Evolutionary conservation across 495 filamentous ascomycete genomes (phyloP).

Genomic region (Stereocaulon alpinum): DNA sequence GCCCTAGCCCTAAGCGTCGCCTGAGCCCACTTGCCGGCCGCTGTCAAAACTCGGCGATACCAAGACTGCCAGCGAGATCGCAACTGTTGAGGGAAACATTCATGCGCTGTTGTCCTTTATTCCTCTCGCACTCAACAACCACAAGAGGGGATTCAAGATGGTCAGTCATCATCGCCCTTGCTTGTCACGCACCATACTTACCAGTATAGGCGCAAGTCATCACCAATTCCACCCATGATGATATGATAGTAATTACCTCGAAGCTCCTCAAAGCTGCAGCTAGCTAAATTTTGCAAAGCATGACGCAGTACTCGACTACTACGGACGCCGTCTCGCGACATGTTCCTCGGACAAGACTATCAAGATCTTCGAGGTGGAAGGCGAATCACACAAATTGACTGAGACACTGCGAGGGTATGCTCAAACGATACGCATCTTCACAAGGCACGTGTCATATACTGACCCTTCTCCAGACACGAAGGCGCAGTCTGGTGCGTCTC

Average conservation of each 20-base stretch:
- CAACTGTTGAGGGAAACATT: slow-evolving; percentile 1
- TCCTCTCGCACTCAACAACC: neutral
- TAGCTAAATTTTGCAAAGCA: slow-evolving; percentile 46
- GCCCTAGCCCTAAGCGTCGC: too few relatives aligned
- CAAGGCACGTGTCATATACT: slow-evolving; percentile 15
- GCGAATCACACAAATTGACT: slow-evolving; percentile 77
- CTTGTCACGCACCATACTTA: neutral
- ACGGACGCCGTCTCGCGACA: slow-evolving; percentile 90
- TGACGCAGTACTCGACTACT: slow-evolving; percentile 96
- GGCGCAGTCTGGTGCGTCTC: slow-evolving; percentile 94
- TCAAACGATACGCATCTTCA: neutral
- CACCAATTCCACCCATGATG: slow-evolving; percentile 89
- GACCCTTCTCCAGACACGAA: slow-evolving; percentile 56
- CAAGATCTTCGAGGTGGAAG: slow-evolving; percentile 98
- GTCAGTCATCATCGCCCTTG: neutral
- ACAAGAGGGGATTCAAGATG: slow-evolving; percentile 10
- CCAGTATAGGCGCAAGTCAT: slow-evolving; percentile 65
- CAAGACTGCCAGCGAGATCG: slow-evolving; percentile 1
- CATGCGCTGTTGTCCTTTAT: slow-evolving; percentile 5
- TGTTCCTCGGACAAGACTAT: slow-evolving; percentile 97
- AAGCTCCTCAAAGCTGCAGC: slow-evolving; percentile 1
- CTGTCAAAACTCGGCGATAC: too few relatives aligned
- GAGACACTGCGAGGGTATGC: slow-evolving; percentile 90
- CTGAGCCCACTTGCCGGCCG: too few relatives aligned
- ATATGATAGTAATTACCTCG: slow-evolving; percentile 85